These are phyloP conservation scores for Leersia perrieri DNA, from an alignment of 176 grass and related monocot species.

Conservation along the genomic window DNA sequence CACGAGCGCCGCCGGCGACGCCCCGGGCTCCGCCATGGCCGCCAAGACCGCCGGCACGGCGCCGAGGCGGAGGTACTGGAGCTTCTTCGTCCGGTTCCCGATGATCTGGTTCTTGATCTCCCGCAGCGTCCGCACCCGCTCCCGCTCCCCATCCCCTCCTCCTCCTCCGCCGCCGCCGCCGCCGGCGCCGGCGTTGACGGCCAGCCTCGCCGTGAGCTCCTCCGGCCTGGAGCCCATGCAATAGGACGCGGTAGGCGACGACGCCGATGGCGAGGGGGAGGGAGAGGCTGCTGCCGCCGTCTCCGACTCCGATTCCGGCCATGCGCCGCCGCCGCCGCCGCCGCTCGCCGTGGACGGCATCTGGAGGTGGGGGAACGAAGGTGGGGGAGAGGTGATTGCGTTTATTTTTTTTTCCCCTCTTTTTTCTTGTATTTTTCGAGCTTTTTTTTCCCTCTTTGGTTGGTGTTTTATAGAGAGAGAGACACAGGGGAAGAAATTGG, in stretches of 20 bases:
- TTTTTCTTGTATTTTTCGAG: not conserved
- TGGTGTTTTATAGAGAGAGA: conserved; percentile 29
- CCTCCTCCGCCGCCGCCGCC: conserved; percentile 11
- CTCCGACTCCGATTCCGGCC: conserved; percentile 39
- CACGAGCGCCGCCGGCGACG: conserved; percentile 59
- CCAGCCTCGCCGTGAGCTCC: conserved; percentile 57
- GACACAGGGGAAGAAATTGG: conserved; percentile 20
- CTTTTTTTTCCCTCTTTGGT: conserved; percentile 6
- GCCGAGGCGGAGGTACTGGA: conserved; percentile 74
- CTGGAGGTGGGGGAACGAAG: conserved; percentile 1
- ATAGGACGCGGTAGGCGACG: not conserved
- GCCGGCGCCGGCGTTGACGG: conserved; percentile 20
- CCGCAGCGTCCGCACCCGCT: conserved; percentile 65
- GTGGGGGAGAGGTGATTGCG: conserved; percentile 32
- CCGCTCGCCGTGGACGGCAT: conserved; percentile 74
- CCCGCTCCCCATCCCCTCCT: conserved; percentile 37
- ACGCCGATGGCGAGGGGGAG: not conserved
- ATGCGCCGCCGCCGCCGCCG: conserved; percentile 47
- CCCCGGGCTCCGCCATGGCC: conserved; percentile 46
- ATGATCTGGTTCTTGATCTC: conserved; percentile 99
- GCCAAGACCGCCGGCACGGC: conserved; percentile 80
- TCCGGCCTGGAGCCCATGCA: conserved; percentile 58
- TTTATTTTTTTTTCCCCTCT: not conserved
- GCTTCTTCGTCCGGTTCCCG: conserved; percentile 97
- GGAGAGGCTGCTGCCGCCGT: no score